phyloP scores from a whole-genome alignment of 306 rosid genomes.

The Pueraria montana region DNA sequence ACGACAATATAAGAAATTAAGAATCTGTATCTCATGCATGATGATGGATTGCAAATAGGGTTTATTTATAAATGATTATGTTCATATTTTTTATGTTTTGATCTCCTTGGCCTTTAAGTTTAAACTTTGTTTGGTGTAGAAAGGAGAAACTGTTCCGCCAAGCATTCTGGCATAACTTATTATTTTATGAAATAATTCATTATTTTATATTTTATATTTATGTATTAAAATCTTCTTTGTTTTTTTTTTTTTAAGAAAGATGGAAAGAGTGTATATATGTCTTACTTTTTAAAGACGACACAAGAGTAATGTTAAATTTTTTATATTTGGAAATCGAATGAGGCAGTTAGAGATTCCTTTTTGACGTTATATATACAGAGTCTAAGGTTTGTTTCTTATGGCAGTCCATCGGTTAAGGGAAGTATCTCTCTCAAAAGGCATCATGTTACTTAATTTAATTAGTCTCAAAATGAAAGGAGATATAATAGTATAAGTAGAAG shows the following conservation, averaged over 20 bases:
- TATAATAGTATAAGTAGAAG: too few relatives aligned
- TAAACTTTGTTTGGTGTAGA: conserved; percentile 54
- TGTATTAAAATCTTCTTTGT: too few relatives aligned
- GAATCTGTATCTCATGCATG: not conserved
- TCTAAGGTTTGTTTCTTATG: not conserved
- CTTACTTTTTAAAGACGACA: too few relatives aligned
- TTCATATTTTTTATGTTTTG: not conserved
- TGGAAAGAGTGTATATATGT: not conserved
- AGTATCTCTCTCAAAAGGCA: too few relatives aligned
- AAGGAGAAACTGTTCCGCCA: conserved; percentile 41
- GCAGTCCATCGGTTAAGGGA: too few relatives aligned
- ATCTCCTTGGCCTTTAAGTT: conserved; percentile 59
- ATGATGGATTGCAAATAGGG: not conserved
- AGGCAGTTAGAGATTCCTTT: not conserved
- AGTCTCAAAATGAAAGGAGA: too few relatives aligned
- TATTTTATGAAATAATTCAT: too few relatives aligned
- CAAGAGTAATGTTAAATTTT: too few relatives aligned
- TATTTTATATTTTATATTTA: too few relatives aligned
- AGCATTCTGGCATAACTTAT: not conserved
- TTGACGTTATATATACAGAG: not conserved
- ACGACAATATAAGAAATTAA: not conserved
- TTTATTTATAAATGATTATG: conserved; percentile 38
- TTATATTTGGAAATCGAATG: not conserved
- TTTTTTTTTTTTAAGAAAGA: not conserved
- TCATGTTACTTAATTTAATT: too few relatives aligned